Percentiles rank a stretch among this genome's conserved stretches.
These are phyloP conservation scores for Cryptosporidium andersoni DNA, from an alignment of 169 alveolate species.

Conservation along the genomic window DNA sequence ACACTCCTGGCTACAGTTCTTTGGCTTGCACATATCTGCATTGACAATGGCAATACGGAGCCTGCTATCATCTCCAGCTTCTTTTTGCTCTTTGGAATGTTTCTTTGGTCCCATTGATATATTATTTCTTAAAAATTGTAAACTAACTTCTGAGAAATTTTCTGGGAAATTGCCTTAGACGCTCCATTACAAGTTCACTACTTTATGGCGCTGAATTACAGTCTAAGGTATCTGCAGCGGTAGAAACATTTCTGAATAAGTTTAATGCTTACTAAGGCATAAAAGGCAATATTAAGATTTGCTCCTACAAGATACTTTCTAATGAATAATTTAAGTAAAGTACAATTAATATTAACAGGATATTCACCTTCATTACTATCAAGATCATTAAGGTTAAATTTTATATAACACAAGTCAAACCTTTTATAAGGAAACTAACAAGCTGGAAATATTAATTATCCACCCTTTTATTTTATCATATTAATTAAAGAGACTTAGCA, in stretches of 20 bases:
- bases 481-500: slow-evolving; percentile 71
- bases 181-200: too few relatives aligned
- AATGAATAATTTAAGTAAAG: too few relatives aligned
- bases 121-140: neutral
- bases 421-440: too few relatives aligned
- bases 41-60: slow-evolving; percentile 97
- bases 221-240: too few relatives aligned
- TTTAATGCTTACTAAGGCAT: too few relatives aligned
- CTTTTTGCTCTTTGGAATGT: slow-evolving; percentile 63
- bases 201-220: too few relatives aligned
- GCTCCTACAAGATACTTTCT: too few relatives aligned
- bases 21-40: slow-evolving; percentile 98
- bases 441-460: neutral
- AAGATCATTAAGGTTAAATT: neutral
- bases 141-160: too few relatives aligned
- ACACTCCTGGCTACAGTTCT: slow-evolving; percentile 97
- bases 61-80: slow-evolving; percentile 87
- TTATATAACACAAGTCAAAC: neutral
- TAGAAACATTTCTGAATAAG: too few relatives aligned
- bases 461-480: neutral
- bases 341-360: neutral
- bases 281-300: too few relatives aligned
- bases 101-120: slow-evolving; percentile 70
- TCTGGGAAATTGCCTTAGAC: too few relatives aligned
- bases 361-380: neutral